These are phyloP conservation scores for Brassica balearica DNA, from an alignment of 441 rosid genomes.

Conservation along the genomic window DNA sequence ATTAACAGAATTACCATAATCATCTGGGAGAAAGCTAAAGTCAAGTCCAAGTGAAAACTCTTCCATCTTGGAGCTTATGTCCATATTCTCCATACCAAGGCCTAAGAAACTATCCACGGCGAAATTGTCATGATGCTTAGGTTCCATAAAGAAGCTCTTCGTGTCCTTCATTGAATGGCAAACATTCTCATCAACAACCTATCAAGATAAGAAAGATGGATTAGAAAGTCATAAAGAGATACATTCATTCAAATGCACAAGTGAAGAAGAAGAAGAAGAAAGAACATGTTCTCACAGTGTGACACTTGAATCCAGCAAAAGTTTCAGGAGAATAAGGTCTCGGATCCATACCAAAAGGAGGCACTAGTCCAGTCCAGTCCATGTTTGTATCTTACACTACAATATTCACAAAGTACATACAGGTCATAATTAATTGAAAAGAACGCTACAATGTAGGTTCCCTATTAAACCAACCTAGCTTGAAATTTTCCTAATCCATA, in stretches of 20 bases:
- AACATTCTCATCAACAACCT: constrained; percentile 51
- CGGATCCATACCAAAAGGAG: constrained; percentile 46
- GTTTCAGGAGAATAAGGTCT: constrained; percentile 41
- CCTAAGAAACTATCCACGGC: constrained; percentile 60
- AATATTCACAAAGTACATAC: too few species aligned
- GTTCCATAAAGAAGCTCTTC: constrained; percentile 55
- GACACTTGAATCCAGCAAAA: constrained; percentile 44
- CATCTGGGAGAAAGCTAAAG: constrained; percentile 48
- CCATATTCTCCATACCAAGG: constrained; percentile 55
- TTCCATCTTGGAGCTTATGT: constrained; percentile 52
- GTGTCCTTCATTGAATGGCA: constrained; percentile 54
- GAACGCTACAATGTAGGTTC: constrained; percentile 9
- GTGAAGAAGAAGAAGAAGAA: constrained; percentile 30
- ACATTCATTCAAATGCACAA: constrained; percentile 1
- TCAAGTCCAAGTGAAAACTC: constrained; percentile 58
- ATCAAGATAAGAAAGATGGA: constrained; percentile 38
- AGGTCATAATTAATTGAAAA: constrained; percentile 27
- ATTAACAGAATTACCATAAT: constrained; percentile 46
- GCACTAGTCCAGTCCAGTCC: constrained; percentile 35
- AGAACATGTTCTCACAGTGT: constrained; percentile 49
- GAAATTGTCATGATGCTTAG: constrained; percentile 54
- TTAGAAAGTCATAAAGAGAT: background rate
- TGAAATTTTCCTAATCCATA: too few species aligned
- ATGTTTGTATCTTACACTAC: constrained; percentile 16
- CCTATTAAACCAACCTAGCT: too few species aligned